A percentile compares a stretch with the other conserved stretches of the same genome.
phyloP scores from a whole-genome alignment of 768 basidiomycete species.

The Mycena latifolia region DNA sequence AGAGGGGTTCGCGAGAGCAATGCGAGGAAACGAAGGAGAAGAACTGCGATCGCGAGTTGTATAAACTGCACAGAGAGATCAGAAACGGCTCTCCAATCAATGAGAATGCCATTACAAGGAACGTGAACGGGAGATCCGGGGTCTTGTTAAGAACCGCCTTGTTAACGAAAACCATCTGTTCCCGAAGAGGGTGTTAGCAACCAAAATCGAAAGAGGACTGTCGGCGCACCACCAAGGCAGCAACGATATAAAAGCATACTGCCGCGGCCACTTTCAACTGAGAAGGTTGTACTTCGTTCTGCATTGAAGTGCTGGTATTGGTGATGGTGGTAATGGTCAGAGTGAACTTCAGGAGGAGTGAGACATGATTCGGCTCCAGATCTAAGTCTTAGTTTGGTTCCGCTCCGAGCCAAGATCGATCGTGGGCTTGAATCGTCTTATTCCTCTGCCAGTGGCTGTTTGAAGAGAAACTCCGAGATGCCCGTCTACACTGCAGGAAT shows the following conservation, averaged over 20 bases:
- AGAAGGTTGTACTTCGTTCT: slow-evolving; percentile 10
- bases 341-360: too few species aligned
- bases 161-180: slow-evolving; percentile 45
- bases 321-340: not conserved
- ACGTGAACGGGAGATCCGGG: slow-evolving; percentile 60
- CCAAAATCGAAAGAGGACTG: not conserved
- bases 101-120: slow-evolving; percentile 44
- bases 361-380: too few species aligned
- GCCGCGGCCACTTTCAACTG: slow-evolving; percentile 57
- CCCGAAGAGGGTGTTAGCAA: not conserved
- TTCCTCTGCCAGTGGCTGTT: too few species aligned
- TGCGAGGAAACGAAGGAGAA: slow-evolving; percentile 56
- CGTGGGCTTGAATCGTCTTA: too few species aligned
- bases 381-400: too few species aligned
- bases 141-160: slow-evolving; percentile 64
- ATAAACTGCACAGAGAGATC: slow-evolving; percentile 40
- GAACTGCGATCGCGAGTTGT: slow-evolving; percentile 62
- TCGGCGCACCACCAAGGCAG: slow-evolving; percentile 62
- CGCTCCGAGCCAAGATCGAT: too few species aligned
- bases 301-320: too few species aligned
- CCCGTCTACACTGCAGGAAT: too few species aligned
- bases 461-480: too few species aligned
- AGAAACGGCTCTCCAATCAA: not conserved
- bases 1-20: slow-evolving; percentile 39
- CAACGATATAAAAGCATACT: slow-evolving; percentile 67